Conservation (phyloP, 495 filamentous ascomycete species). For the Lichenothelia convexa region DNA sequence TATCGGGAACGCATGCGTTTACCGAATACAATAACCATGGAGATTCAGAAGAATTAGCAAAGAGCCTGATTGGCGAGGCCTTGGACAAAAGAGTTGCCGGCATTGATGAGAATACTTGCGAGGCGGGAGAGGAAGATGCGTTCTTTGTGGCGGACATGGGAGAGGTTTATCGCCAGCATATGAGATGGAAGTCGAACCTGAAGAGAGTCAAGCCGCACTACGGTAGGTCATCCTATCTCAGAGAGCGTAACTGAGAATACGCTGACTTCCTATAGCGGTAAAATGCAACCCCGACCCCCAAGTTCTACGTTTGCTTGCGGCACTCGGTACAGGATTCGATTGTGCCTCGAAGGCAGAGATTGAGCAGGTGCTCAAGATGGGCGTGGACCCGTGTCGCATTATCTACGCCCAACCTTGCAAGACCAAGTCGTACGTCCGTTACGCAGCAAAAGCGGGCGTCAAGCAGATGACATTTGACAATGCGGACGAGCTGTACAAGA, state of each 20-base stretch:
- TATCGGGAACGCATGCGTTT: background rate
- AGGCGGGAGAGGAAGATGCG: constrained; percentile 80
- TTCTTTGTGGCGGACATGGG: constrained; percentile 98
- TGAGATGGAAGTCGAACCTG: constrained; percentile 93
- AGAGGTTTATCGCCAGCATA: constrained; percentile 94
- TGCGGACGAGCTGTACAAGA: constrained; percentile 93
- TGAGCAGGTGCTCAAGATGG: constrained; percentile 67
- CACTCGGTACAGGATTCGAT: constrained; percentile 87
- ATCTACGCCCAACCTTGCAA: constrained; percentile 99
- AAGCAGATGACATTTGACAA: constrained; percentile 99
- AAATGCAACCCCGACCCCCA: constrained; percentile 95
- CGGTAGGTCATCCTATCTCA: constrained; percentile 40
- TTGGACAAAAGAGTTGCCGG: constrained; percentile 62
- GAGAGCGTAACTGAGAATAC: background rate
- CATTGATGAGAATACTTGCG: constrained; percentile 71
- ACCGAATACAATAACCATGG: background rate
- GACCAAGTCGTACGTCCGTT: constrained; percentile 91
- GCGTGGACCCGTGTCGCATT: constrained; percentile 78
- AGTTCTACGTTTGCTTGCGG: constrained; percentile 70
- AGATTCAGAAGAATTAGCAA: constrained; percentile 4
- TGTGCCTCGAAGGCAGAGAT: constrained; percentile 97
- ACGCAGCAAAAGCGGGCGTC: constrained; percentile 62
- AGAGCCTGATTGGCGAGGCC: constrained; percentile 51
- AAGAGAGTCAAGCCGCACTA: constrained; percentile 90
- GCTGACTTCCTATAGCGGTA: constrained; percentile 44